Percentiles rank a stretch among this genome's conserved stretches.
phyloP scores from a whole-genome alignment of 495 filamentous ascomycete genomes.

The Sordaria brevicollis region DNA sequence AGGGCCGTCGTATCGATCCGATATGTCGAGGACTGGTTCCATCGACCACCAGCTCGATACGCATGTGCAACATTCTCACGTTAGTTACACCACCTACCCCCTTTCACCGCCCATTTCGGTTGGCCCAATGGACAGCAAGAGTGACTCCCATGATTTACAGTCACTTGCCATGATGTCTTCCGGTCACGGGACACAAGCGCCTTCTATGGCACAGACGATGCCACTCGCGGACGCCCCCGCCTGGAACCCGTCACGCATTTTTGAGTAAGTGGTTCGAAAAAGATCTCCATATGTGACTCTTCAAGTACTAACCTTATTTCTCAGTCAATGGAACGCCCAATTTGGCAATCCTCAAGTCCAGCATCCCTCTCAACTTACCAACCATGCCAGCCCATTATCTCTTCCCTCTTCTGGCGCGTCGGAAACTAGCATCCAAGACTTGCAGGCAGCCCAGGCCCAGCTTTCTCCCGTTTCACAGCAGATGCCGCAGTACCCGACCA shows the following conservation, averaged over 20 bases:
- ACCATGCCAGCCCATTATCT: slow-evolving; percentile 32
- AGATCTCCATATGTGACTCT: neutral
- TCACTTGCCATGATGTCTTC: slow-evolving; percentile 65
- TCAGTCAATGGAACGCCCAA: slow-evolving; percentile 82
- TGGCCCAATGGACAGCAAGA: slow-evolving; percentile 63
- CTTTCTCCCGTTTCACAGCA: slow-evolving; percentile 44
- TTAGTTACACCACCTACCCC: slow-evolving; percentile 66
- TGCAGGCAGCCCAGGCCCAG: slow-evolving; percentile 36
- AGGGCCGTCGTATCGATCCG: slow-evolving; percentile 36
- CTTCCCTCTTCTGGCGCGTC: slow-evolving; percentile 35
- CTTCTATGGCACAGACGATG: slow-evolving; percentile 36
- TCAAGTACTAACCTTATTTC: slow-evolving; percentile 20
- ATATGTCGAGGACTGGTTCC: slow-evolving; percentile 26
- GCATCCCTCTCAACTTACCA: slow-evolving; percentile 24
- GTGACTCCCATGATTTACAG: slow-evolving; percentile 71
- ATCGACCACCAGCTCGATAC: slow-evolving; percentile 31
- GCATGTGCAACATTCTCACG: slow-evolving; percentile 50
- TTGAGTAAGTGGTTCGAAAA: slow-evolving; percentile 59
- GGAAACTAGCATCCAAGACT: slow-evolving; percentile 42
- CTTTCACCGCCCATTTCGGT: slow-evolving; percentile 76
- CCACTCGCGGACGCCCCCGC: slow-evolving; percentile 56
- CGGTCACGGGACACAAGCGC: slow-evolving; percentile 37
- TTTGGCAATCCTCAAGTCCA: slow-evolving; percentile 60
- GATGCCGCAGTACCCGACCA: slow-evolving; percentile 43
- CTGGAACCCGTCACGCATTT: slow-evolving; percentile 90